These are phyloP conservation scores for Yamadazyma aaseri DNA, from an alignment of 1,139 yeast species.

Conservation along the genomic window DNA sequence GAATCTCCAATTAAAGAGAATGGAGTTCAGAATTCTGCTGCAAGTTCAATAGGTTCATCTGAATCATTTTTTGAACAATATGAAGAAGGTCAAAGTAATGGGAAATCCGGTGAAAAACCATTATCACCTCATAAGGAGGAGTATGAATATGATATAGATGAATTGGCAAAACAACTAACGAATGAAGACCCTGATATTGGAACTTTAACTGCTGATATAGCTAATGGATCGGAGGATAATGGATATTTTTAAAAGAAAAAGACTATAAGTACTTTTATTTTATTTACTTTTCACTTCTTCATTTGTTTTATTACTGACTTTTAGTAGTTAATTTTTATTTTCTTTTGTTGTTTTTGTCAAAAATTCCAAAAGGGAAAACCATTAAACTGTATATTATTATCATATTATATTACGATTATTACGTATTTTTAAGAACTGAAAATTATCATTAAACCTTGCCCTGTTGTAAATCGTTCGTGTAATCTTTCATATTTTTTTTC, in stretches of 20 bases:
- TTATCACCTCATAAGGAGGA: constrained; percentile 17
- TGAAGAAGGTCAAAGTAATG: constrained; percentile 7
- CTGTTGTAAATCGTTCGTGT: too few species aligned
- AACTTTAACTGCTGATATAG: constrained; percentile 31
- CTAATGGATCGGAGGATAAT: constrained; percentile 17
- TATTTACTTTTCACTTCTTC: constrained; percentile 1
- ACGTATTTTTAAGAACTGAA: constrained; percentile 1
- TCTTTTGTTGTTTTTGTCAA: too few species aligned
- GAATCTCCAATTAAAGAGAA: neutral
- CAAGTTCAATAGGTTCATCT: constrained; percentile 11
- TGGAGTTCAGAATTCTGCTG: constrained; percentile 4
- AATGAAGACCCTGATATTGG: constrained; percentile 34
- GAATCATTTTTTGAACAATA: constrained; percentile 16
- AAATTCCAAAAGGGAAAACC: too few species aligned
- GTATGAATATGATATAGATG: constrained; percentile 33
- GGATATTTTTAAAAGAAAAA: constrained; percentile 13
- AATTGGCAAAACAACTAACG: constrained; percentile 27
- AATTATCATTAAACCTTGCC: neutral
- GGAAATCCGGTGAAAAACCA: constrained; percentile 6
- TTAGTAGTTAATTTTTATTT: too few species aligned
- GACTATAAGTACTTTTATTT: too few species aligned
- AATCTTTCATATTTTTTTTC: constrained; percentile 21
- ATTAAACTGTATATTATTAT: too few species aligned
- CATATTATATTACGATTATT: too few species aligned
- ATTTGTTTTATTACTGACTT: constrained; percentile 3